Evolutionary conservation across 495 filamentous ascomycete species (phyloP).

Genomic region (Hypoxylon subgilvum): DNA sequence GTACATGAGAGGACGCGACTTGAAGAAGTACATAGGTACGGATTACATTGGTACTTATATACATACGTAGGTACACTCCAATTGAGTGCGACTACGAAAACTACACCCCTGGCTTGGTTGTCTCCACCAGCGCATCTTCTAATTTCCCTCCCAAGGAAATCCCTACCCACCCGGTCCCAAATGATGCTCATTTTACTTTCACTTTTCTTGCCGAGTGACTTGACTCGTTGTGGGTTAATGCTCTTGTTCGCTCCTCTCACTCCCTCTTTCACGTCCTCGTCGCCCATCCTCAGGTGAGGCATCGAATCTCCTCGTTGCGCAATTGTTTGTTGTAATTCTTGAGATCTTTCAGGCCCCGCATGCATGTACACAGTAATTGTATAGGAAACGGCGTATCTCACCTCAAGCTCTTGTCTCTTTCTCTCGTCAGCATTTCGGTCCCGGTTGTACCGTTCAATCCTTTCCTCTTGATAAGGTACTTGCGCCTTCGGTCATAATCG

Average conservation of each 20-base stretch:
- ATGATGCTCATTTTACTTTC: constrained; percentile 31
- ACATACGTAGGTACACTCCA: constrained; percentile 1
- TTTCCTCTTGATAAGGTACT: constrained; percentile 3
- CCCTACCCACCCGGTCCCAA: constrained; percentile 31
- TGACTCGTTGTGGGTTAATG: constrained; percentile 7
- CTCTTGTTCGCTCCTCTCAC: constrained; percentile 15
- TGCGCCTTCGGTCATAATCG: background rate
- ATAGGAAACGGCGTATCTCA: constrained; percentile 24
- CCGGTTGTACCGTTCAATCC: background rate
- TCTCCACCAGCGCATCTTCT: constrained; percentile 37
- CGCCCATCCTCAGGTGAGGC: too few species aligned
- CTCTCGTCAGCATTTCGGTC: background rate
- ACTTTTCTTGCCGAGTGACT: too few species aligned
- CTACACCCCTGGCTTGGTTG: constrained; percentile 27
- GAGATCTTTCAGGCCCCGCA: too few species aligned
- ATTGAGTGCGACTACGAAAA: constrained; percentile 5
- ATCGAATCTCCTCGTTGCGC: too few species aligned
- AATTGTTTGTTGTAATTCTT: too few species aligned
- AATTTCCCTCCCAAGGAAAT: constrained; percentile 38
- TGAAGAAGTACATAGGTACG: background rate
- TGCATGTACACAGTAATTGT: constrained; percentile 7
- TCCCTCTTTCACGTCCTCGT: constrained; percentile 22
- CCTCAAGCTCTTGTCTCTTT: too few species aligned
- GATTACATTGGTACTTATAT: background rate
- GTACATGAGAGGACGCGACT: constrained; percentile 7